Evolutionary conservation across 2,329 filamentous ascomycete species (phyloP).

Genomic region (Aspergillus aculeatinus): DNA sequence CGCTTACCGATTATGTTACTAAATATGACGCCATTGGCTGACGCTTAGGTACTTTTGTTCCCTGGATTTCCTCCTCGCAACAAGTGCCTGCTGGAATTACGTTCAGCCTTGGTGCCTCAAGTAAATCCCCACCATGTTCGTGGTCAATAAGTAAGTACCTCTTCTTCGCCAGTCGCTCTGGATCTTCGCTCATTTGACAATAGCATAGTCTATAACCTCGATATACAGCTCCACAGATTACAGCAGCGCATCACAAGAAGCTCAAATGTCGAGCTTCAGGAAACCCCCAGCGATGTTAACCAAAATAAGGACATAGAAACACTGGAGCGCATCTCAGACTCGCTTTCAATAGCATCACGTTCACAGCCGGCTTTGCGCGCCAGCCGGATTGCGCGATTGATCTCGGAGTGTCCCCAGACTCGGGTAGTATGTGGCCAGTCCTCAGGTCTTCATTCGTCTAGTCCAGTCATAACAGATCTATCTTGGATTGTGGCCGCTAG

Average conservation of each 20-base stretch:
- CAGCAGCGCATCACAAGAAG: conserved; percentile 44
- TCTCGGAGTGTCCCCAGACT: conserved; percentile 50
- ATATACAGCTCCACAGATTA: conserved; percentile 58
- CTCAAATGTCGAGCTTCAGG: conserved; percentile 9
- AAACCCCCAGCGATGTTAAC: conserved; percentile 21
- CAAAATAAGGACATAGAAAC: conserved; percentile 40
- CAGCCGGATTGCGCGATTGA: conserved; percentile 59
- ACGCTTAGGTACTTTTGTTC: neutral
- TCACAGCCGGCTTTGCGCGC: conserved; percentile 62
- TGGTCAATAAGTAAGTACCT: neutral
- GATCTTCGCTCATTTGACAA: neutral
- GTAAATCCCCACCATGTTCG: neutral
- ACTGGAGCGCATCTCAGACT: conserved; percentile 67
- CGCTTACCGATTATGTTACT: neutral
- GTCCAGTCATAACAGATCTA: conserved; percentile 55
- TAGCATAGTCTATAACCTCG: conserved; percentile 58
- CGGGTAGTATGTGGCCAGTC: neutral
- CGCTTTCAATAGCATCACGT: conserved; percentile 68
- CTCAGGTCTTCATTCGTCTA: conserved; percentile 12
- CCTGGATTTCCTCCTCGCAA: neutral
- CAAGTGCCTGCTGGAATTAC: neutral
- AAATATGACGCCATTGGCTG: neutral
- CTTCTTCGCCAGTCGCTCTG: neutral
- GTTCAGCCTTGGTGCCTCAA: neutral
- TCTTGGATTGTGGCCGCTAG: conserved; percentile 92